Evolutionary conservation across 2,329 filamentous ascomycete genomes (phyloP).

Genomic region (Camillea tinctor): DNA sequence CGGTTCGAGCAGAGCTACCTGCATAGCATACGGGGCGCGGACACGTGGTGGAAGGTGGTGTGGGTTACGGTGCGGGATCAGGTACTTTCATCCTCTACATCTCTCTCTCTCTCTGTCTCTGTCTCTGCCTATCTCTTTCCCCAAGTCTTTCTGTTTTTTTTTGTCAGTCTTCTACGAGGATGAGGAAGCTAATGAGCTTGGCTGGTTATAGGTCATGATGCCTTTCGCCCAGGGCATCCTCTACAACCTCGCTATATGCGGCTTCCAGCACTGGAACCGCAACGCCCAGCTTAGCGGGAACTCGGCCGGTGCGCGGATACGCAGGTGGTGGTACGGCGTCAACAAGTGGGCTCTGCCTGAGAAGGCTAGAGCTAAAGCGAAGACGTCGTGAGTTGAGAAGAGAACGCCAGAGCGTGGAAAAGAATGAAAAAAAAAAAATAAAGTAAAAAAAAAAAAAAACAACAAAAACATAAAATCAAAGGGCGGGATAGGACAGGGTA

Average conservation of each 20-base stretch:
- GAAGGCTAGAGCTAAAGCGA: slow-evolving; percentile 6
- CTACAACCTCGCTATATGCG: slow-evolving; percentile 82
- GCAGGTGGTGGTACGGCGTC: slow-evolving; percentile 93
- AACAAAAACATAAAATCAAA: too few species aligned
- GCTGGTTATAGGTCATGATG: slow-evolving; percentile 66
- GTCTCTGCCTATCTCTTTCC: background rate
- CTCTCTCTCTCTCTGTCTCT: background rate
- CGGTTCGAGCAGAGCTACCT: slow-evolving; percentile 98
- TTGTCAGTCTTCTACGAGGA: too few species aligned
- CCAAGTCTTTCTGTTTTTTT: too few species aligned
- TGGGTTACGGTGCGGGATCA: slow-evolving; percentile 90
- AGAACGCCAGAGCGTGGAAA: too few species aligned
- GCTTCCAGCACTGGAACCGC: slow-evolving; percentile 89
- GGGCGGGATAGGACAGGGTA: too few species aligned
- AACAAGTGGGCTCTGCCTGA: slow-evolving; percentile 81
- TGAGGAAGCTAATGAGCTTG: background rate
- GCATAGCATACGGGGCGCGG: slow-evolving; percentile 77
- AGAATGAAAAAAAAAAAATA: background rate
- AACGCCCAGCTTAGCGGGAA: slow-evolving; percentile 74
- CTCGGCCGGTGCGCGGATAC: slow-evolving; percentile 70
- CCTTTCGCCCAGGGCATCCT: slow-evolving; percentile 83
- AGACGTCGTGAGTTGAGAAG: slow-evolving; percentile 1
- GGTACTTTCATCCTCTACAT: slow-evolving; percentile 46
- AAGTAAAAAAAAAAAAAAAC: too few species aligned
- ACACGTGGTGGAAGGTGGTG: slow-evolving; percentile 74